phyloP scores from a whole-genome alignment of 2,329 filamentous ascomycete genomes.

The Magnaporthiopsis incrustans region DNA sequence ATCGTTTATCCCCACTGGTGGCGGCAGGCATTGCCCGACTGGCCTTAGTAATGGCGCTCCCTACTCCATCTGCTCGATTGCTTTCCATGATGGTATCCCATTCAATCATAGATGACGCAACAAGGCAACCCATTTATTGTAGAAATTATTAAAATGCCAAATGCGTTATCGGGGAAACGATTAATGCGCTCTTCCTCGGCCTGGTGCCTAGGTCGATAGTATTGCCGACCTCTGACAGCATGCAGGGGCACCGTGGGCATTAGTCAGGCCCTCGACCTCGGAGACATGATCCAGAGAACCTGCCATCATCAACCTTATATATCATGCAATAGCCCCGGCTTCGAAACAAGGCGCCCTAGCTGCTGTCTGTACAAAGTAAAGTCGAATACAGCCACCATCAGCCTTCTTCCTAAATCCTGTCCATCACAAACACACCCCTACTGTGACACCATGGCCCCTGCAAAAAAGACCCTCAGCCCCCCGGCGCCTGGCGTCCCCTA shows the following conservation, averaged over 20 bases:
- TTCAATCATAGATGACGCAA: not conserved
- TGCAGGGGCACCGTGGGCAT: not conserved
- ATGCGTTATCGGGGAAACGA: not conserved
- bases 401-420: too few species aligned
- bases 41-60: not conserved
- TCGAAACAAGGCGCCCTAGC: not conserved
- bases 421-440: not conserved
- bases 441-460: not conserved
- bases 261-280: not conserved
- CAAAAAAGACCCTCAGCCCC: conserved; percentile 23
- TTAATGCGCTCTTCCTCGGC: too few species aligned
- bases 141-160: too few species aligned
- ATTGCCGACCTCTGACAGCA: too few species aligned
- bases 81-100: not conserved
- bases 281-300: too few species aligned
- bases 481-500: conserved; percentile 38
- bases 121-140: not conserved
- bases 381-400: not conserved
- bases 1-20: not conserved
- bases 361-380: not conserved
- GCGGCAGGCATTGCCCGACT: not conserved
- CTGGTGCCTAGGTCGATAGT: too few species aligned
- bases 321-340: not conserved
- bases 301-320: not conserved
- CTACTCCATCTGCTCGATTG: not conserved